Evolutionary conservation across 2,329 filamentous ascomycete species (phyloP).

Genomic region (Coniochaeta sp.): DNA sequence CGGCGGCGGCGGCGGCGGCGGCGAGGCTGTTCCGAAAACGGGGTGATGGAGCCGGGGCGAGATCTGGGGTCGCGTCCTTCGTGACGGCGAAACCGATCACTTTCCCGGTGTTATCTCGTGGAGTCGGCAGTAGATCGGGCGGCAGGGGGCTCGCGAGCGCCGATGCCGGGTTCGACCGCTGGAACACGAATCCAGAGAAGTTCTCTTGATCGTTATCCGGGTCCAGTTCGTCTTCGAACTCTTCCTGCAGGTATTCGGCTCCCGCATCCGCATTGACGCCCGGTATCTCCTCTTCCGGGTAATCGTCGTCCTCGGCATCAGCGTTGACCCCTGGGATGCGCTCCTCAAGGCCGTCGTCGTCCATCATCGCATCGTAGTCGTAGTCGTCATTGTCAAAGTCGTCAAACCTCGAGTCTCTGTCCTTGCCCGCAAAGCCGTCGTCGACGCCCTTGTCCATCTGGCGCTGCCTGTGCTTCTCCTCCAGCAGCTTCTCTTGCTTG

Average conservation of each 20-base stretch:
- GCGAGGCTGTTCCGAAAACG: conserved; percentile 7
- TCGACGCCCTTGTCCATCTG: conserved; percentile 52
- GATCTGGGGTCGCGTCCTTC: conserved; percentile 31
- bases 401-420: conserved; percentile 47
- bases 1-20: conserved; percentile 2
- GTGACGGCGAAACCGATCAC: conserved; percentile 51
- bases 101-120: conserved; percentile 46
- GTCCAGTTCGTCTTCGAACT: conserved; percentile 27
- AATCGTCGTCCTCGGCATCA: conserved; percentile 29
- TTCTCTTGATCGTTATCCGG: conserved; percentile 53
- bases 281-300: conserved; percentile 54
- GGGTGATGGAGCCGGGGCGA: conserved; percentile 12
- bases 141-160: conserved; percentile 42
- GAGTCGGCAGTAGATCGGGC: conserved; percentile 40
- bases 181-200: conserved; percentile 53
- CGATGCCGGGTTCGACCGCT: conserved; percentile 45
- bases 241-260: conserved; percentile 28
- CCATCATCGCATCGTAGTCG: conserved; percentile 58
- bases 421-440: conserved; percentile 18
- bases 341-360: conserved; percentile 60
- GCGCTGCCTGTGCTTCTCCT: conserved; percentile 64
- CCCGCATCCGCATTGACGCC: conserved; percentile 34
- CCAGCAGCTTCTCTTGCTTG: conserved; percentile 59
- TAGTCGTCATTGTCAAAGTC: conserved; percentile 55
- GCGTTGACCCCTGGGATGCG: conserved; percentile 52